phyloP scores from a whole-genome alignment of 2,329 filamentous ascomycete genomes.

The Sclerotinia subarctica region DNA sequence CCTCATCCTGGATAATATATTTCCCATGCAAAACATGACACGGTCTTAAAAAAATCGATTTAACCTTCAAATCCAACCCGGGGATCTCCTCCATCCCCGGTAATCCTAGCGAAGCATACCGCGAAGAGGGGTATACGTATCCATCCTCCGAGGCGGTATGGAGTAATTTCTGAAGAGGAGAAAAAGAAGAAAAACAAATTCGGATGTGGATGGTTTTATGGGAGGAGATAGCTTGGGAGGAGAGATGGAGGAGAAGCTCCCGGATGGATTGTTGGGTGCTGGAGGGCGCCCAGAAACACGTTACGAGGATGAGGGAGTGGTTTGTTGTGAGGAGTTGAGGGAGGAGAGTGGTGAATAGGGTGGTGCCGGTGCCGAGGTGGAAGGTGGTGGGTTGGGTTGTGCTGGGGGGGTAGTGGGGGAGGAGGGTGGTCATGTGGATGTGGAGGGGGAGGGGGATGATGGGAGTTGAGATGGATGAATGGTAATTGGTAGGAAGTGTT shows the following conservation, averaged over 20 bases:
- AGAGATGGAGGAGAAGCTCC: constrained; percentile 50
- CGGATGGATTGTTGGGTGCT: constrained; percentile 54
- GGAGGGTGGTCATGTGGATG: neutral
- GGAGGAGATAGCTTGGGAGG: constrained; percentile 43
- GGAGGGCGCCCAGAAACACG: constrained; percentile 78
- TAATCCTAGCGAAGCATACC: constrained; percentile 63
- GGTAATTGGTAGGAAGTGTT: too few species aligned
- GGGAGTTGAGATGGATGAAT: neutral
- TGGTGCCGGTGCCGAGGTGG: constrained; percentile 10
- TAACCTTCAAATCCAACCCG: constrained; percentile 66
- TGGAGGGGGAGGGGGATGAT: neutral
- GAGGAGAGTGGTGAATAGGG: neutral
- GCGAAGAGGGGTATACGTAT: constrained; percentile 50
- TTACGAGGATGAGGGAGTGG: constrained; percentile 58
- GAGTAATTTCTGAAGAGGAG: constrained; percentile 69
- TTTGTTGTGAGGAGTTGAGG: constrained; percentile 12
- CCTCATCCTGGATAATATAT: constrained; percentile 70
- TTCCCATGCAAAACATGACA: constrained; percentile 89
- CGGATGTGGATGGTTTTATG: constrained; percentile 44
- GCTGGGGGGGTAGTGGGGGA: neutral
- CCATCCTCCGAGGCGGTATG: constrained; percentile 64
- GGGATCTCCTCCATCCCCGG: constrained; percentile 51
- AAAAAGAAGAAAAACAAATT: constrained; percentile 74
- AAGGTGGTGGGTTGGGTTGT: constrained; percentile 12
- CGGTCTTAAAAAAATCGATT: constrained; percentile 75